phyloP scores from a whole-genome alignment of 2,329 filamentous ascomycete genomes.

The Neopestalotiopsis rosae region DNA sequence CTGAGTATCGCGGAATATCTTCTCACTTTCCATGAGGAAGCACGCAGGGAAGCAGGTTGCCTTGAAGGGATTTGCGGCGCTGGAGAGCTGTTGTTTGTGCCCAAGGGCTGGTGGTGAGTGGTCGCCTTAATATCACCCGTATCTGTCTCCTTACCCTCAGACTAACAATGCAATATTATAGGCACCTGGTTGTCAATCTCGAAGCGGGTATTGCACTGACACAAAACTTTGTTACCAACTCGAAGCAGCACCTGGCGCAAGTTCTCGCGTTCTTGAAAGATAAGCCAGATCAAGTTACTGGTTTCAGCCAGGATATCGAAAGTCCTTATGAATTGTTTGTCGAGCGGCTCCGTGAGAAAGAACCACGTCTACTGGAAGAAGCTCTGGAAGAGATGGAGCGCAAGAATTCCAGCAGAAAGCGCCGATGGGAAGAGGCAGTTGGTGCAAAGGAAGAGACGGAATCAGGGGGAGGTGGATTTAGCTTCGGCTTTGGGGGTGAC shows the following conservation, averaged over 20 bases:
- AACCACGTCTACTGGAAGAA: conserved; percentile 71
- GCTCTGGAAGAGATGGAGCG: conserved; percentile 70
- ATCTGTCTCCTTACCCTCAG: background rate
- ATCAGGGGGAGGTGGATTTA: conserved; percentile 47
- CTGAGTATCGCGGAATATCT: conserved; percentile 98
- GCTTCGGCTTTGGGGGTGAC: conserved; percentile 58
- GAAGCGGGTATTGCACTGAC: conserved; percentile 86
- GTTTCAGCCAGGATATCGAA: conserved; percentile 74
- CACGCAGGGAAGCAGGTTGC: conserved; percentile 76
- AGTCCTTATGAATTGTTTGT: conserved; percentile 81
- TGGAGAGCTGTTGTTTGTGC: conserved; percentile 90
- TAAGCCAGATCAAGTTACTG: conserved; percentile 84
- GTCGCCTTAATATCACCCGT: background rate
- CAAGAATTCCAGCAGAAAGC: conserved; percentile 69
- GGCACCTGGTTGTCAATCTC: conserved; percentile 89
- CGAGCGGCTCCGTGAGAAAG: conserved; percentile 64
- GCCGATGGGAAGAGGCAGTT: conserved; percentile 85
- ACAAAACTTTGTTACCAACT: conserved; percentile 89
- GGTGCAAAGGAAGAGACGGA: conserved; percentile 52
- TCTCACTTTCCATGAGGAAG: conserved; percentile 85
- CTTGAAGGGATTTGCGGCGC: conserved; percentile 82
- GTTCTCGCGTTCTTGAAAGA: conserved; percentile 82
- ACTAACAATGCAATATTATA: conserved; percentile 1
- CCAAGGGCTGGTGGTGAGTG: conserved; percentile 80
- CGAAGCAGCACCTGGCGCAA: conserved; percentile 65